Base-by-base conservation (phyloP, 2,329 filamentous ascomycete species). In the Fusarium annulatum region DNA sequence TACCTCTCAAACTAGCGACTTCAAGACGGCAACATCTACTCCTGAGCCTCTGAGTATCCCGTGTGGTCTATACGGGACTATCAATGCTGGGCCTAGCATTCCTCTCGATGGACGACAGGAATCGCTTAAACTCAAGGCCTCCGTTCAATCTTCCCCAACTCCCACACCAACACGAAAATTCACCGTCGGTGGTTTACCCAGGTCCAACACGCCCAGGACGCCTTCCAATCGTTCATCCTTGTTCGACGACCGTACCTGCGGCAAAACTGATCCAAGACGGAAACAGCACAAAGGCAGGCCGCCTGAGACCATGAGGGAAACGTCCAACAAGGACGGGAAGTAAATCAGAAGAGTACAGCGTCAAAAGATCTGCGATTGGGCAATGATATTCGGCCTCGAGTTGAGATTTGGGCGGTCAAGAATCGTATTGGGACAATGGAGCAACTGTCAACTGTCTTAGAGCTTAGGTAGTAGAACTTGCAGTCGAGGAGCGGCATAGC, bases 171-270 rank as follows among this genome's bases (percentile, higher is more conserved):
- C 10, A 23, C n/a, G 42, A 26, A 26, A 0, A 5, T 45, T 45
- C 5, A 5, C 15, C 2, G 16, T 8, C 4, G 15, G 15, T 10
- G 1, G 16, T 21, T 3, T 10, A 14, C 38, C 7, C 19, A 39
- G 4, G 38, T 21, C 19, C 19, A 14, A 12, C 38, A 14, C 19
- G 11, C 1, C n/a, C 12, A 33, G 33, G 33, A 33, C 5, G 33
- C 33, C 33, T 12, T 0, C 15, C 10, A 18, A 18, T 18, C 9
- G 1, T 45, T 0, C 5, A 5, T 11, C 16, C 42, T 23, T 6
- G 11, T 26, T 18, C 6, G 1, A 0, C 7, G 5, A 16, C 5
- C 7, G 0, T 45, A 0, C 0, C 9, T 18, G 3, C 16, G 0
- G 0, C 16, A 7, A 3, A 8, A 3, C 9, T 26, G 42, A 45